Evolutionary conservation across 805 yeast species (phyloP).

Genomic region (Metschnikowia cubensis): DNA sequence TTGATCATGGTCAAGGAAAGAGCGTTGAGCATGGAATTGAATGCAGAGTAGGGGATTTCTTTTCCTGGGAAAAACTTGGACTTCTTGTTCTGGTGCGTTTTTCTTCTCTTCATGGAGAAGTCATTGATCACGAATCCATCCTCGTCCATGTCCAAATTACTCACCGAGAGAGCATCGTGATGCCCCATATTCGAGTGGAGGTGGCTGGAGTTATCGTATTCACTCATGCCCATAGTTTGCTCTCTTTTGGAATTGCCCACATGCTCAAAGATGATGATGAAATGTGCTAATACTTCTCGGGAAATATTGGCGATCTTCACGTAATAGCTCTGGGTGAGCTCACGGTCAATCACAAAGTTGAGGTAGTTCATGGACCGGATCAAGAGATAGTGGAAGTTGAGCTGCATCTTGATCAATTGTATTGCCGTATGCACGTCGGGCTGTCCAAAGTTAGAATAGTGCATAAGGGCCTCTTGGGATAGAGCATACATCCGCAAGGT

Average conservation of each 20-base stretch:
- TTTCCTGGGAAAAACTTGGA: conserved; percentile 7
- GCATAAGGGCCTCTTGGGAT: conserved; percentile 16
- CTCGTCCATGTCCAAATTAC: conserved; percentile 39
- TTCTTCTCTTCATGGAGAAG: conserved; percentile 34
- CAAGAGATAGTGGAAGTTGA: conserved; percentile 41
- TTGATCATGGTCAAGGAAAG: conserved; percentile 41
- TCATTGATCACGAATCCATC: conserved; percentile 45
- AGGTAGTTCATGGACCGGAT: conserved; percentile 41
- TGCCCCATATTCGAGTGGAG: conserved; percentile 1
- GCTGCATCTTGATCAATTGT: conserved; percentile 40
- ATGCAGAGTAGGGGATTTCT: conserved; percentile 36
- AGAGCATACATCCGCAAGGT: conserved; percentile 11
- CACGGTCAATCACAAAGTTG: conserved; percentile 38
- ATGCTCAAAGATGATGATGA: conserved; percentile 35
- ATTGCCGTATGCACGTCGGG: conserved; percentile 38
- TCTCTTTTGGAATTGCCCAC: conserved; percentile 20
- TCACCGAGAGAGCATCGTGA: conserved; percentile 4
- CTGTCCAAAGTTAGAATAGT: conserved; percentile 29
- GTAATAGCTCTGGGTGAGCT: conserved; percentile 33
- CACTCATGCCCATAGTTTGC: neutral
- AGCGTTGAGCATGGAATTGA: conserved; percentile 40
- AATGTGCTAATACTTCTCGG: conserved; percentile 36
- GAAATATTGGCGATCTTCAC: conserved; percentile 35
- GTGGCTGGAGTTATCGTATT: conserved; percentile 4
- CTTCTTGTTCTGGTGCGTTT: conserved; percentile 16